Percentiles rank a stretch among this genome's conserved stretches.
Evolutionary conservation across 2,329 filamentous ascomycete genomes (phyloP).

Genomic region (Septoria petroselini): DNA sequence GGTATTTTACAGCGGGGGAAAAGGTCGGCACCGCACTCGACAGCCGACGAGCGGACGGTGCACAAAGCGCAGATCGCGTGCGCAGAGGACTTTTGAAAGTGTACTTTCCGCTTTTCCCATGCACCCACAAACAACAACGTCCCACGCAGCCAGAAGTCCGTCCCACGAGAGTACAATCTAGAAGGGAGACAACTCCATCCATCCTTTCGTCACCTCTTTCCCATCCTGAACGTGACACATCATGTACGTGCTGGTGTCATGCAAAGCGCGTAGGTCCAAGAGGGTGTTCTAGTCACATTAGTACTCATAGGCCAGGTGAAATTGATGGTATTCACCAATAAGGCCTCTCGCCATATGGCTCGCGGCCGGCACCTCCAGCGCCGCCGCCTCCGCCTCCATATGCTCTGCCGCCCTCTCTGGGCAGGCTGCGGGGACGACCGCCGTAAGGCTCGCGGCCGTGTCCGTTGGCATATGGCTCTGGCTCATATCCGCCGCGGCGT

Average conservation of each 20-base stretch:
- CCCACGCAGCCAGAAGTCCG: constrained; percentile 2
- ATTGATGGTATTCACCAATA: constrained; percentile 33
- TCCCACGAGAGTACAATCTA: constrained; percentile 15
- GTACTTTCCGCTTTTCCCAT: constrained; percentile 10
- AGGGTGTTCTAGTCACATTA: constrained; percentile 17
- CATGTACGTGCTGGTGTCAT: constrained; percentile 17
- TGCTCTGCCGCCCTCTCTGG: constrained; percentile 42
- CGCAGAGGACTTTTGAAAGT: constrained; percentile 1
- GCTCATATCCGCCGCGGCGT: constrained; percentile 49
- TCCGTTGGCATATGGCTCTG: constrained; percentile 60
- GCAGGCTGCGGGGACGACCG: constrained; percentile 44
- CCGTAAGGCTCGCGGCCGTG: constrained; percentile 53
- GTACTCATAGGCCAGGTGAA: constrained; percentile 21
- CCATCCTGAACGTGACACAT: background rate
- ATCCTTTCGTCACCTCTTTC: constrained; percentile 5
- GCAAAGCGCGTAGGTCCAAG: constrained; percentile 10
- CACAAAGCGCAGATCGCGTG: background rate
- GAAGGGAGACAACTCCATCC: background rate
- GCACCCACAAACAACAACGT: background rate
- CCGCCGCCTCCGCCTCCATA: constrained; percentile 28
- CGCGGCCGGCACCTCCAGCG: constrained; percentile 1
- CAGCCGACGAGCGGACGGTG: constrained; percentile 12
- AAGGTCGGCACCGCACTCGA: background rate
- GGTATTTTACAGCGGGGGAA: constrained; percentile 11
- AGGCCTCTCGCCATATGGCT: constrained; percentile 29